These are phyloP conservation scores for Plicaturopsis crispa DNA, from an alignment of 768 basidiomycete genomes.

Conservation along the genomic window DNA sequence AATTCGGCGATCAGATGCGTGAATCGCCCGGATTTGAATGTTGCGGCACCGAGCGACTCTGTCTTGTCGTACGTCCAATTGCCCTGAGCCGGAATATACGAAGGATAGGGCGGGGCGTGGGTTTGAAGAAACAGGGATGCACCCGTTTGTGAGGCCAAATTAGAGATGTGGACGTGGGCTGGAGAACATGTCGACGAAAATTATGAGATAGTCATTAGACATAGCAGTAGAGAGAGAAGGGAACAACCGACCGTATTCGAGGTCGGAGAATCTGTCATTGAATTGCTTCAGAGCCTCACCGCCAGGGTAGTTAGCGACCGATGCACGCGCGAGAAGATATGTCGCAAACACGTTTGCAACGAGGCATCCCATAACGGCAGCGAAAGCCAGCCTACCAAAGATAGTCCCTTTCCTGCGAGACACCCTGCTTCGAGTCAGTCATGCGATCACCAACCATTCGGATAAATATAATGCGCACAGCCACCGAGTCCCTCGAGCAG, in stretches of 20 bases:
- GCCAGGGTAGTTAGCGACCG: slow-evolving; percentile 83
- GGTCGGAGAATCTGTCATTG: slow-evolving; percentile 40
- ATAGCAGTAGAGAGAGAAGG: not conserved
- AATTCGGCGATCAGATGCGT: slow-evolving; percentile 62
- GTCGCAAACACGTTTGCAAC: slow-evolving; percentile 47
- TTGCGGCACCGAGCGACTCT: slow-evolving; percentile 43
- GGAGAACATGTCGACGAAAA: slow-evolving; percentile 8
- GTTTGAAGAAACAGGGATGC: slow-evolving; percentile 82
- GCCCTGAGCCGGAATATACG: slow-evolving; percentile 5
- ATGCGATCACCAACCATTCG: no score
- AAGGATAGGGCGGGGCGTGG: slow-evolving; percentile 45
- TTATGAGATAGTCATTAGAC: slow-evolving; percentile 2
- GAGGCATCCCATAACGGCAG: slow-evolving; percentile 41
- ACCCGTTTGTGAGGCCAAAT: slow-evolving; percentile 85
- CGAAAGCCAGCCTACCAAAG: slow-evolving; percentile 35
- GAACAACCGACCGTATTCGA: slow-evolving; percentile 19
- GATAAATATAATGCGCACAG: slow-evolving; percentile 44
- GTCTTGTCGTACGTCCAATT: slow-evolving; percentile 80
- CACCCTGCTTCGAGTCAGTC: slow-evolving; percentile 28
- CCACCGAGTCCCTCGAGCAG: slow-evolving; percentile 54
- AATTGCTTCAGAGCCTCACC: slow-evolving; percentile 62
- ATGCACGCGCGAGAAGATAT: slow-evolving; percentile 44
- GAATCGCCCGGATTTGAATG: slow-evolving; percentile 33
- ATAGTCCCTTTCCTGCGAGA: slow-evolving; percentile 40
- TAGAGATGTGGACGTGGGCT: slow-evolving; percentile 73